Conservation (phyloP, 2,329 filamentous ascomycete species). For the Colletotrichum tanaceti region DNA sequence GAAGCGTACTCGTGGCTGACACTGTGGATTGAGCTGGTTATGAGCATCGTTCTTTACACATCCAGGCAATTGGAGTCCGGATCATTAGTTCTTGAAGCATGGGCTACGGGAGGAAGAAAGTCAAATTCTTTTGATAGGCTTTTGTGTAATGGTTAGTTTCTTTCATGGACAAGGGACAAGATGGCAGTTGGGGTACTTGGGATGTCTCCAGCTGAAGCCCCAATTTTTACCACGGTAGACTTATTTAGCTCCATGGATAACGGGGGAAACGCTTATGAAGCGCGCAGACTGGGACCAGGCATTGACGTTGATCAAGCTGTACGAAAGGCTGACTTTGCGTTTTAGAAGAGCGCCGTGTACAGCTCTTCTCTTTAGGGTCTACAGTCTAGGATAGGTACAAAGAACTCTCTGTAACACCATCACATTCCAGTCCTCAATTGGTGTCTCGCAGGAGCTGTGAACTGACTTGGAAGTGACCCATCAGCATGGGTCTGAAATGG, state of each 20-base stretch:
- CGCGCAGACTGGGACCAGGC: constrained; percentile 3
- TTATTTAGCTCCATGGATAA: constrained; percentile 10
- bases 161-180: constrained; percentile 25
- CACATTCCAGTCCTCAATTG: neutral
- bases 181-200: constrained; percentile 1
- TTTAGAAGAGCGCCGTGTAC: constrained; percentile 13
- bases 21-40: constrained; percentile 11
- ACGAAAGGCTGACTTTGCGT: constrained; percentile 17
- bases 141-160: constrained; percentile 38
- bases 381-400: constrained; percentile 24
- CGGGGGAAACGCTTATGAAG: constrained; percentile 3
- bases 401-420: neutral
- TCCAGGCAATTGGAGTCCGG: neutral
- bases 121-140: constrained; percentile 37
- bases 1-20: constrained; percentile 53
- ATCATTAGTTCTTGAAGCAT: constrained; percentile 19
- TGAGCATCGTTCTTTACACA: constrained; percentile 30
- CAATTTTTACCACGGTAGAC: constrained; percentile 23
- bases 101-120: constrained; percentile 16
- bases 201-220: constrained; percentile 10
- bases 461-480: too few relatives aligned
- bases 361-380: constrained; percentile 20
- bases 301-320: constrained; percentile 30
- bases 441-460: neutral
- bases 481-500: neutral